A percentile compares a stretch with the other conserved stretches of the same genome.
Conservation (phyloP, 2,329 filamentous ascomycete genomes). For the Neodidymelliopsis sp. region DNA sequence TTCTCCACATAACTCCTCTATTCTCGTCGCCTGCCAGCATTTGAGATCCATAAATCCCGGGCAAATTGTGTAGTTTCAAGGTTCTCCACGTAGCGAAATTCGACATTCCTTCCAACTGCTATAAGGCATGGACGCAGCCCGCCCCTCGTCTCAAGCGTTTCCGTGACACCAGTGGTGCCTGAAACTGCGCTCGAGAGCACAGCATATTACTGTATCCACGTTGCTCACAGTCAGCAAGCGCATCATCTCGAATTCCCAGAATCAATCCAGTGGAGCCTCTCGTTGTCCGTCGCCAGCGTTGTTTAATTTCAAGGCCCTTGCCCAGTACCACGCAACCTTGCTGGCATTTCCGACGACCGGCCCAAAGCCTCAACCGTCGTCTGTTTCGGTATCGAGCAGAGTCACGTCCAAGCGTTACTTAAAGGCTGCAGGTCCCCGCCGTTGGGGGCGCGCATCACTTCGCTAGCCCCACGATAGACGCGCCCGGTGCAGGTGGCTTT, state of each 20-base stretch:
- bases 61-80: slow-evolving; percentile 23
- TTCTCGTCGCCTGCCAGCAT: slow-evolving; percentile 16
- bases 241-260: slow-evolving; percentile 13
- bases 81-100: slow-evolving; percentile 21
- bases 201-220: slow-evolving; percentile 16
- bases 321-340: slow-evolving; percentile 29
- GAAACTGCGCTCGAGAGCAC: slow-evolving; percentile 24
- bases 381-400: slow-evolving; percentile 14
- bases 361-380: slow-evolving; percentile 13
- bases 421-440: slow-evolving; percentile 24
- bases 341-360: slow-evolving; percentile 12
- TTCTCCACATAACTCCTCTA: slow-evolving; percentile 16
- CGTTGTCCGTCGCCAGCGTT: slow-evolving; percentile 16
- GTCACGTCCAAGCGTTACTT: slow-evolving; percentile 23
- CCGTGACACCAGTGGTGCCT: slow-evolving; percentile 35
- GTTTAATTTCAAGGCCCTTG: slow-evolving; percentile 32
- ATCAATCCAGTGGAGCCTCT: slow-evolving; percentile 10
- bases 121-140: slow-evolving; percentile 19
- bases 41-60: slow-evolving; percentile 4
- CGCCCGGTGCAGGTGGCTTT: slow-evolving; percentile 25
- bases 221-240: slow-evolving; percentile 20
- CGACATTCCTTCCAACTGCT: slow-evolving; percentile 17
- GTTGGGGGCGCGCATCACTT: slow-evolving; percentile 30
- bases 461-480: slow-evolving; percentile 29
- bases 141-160: slow-evolving; percentile 30